These are phyloP conservation scores for Calonectria honghensis DNA, from an alignment of 2,329 filamentous ascomycete genomes.

Conservation along the genomic window DNA sequence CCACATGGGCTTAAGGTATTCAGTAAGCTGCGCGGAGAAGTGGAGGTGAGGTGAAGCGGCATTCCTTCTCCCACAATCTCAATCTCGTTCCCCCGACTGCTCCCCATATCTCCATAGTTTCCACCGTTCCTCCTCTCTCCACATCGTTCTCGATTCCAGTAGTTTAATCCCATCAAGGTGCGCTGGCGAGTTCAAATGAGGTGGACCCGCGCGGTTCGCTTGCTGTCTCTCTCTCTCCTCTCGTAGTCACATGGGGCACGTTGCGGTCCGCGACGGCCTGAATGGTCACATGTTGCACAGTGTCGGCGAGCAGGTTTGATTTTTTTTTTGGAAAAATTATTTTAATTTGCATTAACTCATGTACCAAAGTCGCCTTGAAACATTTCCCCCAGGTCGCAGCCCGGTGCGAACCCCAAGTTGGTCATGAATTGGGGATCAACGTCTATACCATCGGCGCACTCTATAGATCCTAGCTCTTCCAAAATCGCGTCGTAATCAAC, in stretches of 20 bases:
- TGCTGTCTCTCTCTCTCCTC: neutral
- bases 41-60: conserved; percentile 30
- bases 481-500: conserved; percentile 72
- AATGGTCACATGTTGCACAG: neutral
- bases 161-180: conserved; percentile 20
- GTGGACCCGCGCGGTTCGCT: conserved; percentile 15
- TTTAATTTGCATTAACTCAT: conserved; percentile 51
- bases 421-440: conserved; percentile 79
- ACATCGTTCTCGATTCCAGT: conserved; percentile 3
- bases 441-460: conserved; percentile 69
- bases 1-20: conserved; percentile 28
- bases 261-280: conserved; percentile 8
- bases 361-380: conserved; percentile 63
- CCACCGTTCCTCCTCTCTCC: conserved; percentile 18
- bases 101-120: neutral
- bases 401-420: conserved; percentile 79
- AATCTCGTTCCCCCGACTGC: neutral
- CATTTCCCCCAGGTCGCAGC: conserved; percentile 75
- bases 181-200: neutral
- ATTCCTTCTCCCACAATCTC: neutral
- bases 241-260: conserved; percentile 25
- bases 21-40: conserved; percentile 24
- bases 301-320: conserved; percentile 1
- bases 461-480: conserved; percentile 71
- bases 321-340: conserved; percentile 27